phyloP scores from a whole-genome alignment of 2,329 filamentous ascomycete species.

The Orbilia ellipsospora region DNA sequence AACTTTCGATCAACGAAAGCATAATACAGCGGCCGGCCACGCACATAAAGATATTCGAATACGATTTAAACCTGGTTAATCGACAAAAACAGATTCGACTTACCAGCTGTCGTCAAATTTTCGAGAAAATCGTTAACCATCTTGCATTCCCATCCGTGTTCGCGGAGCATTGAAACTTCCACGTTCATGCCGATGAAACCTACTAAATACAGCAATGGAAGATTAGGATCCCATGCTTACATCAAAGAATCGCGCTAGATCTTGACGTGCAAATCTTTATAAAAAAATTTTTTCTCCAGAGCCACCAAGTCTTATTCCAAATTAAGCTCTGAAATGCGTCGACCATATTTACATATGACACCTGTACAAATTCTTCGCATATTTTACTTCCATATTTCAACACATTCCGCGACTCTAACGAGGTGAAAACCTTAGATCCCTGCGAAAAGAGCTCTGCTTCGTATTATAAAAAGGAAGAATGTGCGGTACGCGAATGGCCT shows the following conservation, averaged over 20 bases:
- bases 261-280: constrained; percentile 20
- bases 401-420: constrained; percentile 46
- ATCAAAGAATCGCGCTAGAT: constrained; percentile 7
- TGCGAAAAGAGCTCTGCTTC: neutral
- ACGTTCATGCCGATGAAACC: constrained; percentile 7
- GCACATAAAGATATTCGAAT: too few relatives aligned
- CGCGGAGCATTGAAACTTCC: constrained; percentile 28
- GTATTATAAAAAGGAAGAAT: too few relatives aligned
- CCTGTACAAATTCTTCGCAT: constrained; percentile 10
- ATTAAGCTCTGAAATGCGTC: constrained; percentile 19
- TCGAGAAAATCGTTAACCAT: neutral
- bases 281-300: constrained; percentile 9
- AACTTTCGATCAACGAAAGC: too few relatives aligned
- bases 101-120: neutral
- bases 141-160: neutral
- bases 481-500: neutral
- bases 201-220: constrained; percentile 19
- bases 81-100: constrained; percentile 5
- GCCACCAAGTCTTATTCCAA: constrained; percentile 16
- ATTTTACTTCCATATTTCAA: constrained; percentile 33
- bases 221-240: constrained; percentile 24
- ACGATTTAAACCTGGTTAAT: too few relatives aligned
- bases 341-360: constrained; percentile 16
- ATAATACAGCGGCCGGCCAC: too few relatives aligned
- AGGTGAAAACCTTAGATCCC: neutral